These are phyloP conservation scores for Apiospora phragmitis DNA, from an alignment of 2,329 filamentous ascomycete genomes.

Conservation along the genomic window DNA sequence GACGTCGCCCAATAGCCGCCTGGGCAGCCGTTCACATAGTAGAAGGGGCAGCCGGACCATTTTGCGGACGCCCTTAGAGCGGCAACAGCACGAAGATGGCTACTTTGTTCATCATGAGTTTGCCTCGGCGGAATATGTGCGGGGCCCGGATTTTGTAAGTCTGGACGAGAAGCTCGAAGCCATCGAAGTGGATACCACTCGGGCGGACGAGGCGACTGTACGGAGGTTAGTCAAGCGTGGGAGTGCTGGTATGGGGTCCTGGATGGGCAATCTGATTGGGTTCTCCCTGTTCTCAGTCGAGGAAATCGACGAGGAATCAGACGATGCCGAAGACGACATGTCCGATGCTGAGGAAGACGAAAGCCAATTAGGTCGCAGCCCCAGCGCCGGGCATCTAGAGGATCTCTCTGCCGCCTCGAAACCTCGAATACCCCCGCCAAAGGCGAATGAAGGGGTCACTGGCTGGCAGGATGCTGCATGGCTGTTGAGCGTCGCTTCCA, in stretches of 20 bases:
- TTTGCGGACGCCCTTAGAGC: constrained; percentile 44
- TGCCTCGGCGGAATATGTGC: constrained; percentile 36
- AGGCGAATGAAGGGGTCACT: constrained; percentile 49
- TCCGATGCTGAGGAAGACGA: constrained; percentile 39
- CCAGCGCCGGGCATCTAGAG: constrained; percentile 42
- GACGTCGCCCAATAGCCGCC: constrained; percentile 43
- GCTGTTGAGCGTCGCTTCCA: constrained; percentile 65
- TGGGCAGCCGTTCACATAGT: constrained; percentile 47
- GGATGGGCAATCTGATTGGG: constrained; percentile 59
- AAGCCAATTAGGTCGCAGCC: constrained; percentile 33
- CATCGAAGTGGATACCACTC: constrained; percentile 49
- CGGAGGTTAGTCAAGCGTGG: constrained; percentile 56
- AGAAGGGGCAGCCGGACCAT: constrained; percentile 44
- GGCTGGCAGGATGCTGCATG: constrained; percentile 69
- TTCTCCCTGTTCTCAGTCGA: constrained; percentile 65
- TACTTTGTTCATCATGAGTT: constrained; percentile 39
- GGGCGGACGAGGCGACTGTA: constrained; percentile 60
- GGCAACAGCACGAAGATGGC: constrained; percentile 33
- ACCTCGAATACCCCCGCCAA: constrained; percentile 49
- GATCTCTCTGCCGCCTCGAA: constrained; percentile 30
- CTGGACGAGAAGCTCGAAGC: constrained; percentile 60
- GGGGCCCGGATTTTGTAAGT: constrained; percentile 64
- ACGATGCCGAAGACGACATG: constrained; percentile 37
- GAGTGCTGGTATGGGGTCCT: constrained; percentile 53
- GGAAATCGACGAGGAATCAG: constrained; percentile 56